A percentile compares a stretch with the other conserved stretches of the same genome.
These are phyloP conservation scores for Aureobasidium subglaciale DNA, from an alignment of 2,329 filamentous ascomycete genomes.

Conservation along the genomic window DNA sequence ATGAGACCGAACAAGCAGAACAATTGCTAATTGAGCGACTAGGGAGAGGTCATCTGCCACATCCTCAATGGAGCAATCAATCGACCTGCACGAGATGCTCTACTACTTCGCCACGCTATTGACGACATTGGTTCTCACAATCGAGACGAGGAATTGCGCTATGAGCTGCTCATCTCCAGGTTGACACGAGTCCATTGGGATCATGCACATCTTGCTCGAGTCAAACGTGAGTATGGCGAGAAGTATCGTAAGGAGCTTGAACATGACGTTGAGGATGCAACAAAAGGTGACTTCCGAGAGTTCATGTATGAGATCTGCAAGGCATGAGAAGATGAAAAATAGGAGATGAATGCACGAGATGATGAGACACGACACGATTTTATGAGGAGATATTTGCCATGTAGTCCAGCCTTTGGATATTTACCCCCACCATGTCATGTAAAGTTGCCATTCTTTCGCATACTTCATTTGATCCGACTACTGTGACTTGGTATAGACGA, in stretches of 20 bases:
- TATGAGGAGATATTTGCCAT: not conserved
- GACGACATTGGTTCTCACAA: constrained; percentile 40
- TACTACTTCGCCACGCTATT: constrained; percentile 85
- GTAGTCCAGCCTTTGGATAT: too few relatives aligned
- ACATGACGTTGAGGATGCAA: constrained; percentile 70
- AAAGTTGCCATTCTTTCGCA: too few relatives aligned
- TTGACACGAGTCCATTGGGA: constrained; percentile 93
- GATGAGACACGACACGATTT: not conserved
- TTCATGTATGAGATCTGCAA: constrained; percentile 28
- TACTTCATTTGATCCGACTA: too few relatives aligned
- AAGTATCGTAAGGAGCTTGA: constrained; percentile 70
- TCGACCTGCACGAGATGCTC: constrained; percentile 82
- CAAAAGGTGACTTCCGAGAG: constrained; percentile 56
- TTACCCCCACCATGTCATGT: too few relatives aligned
- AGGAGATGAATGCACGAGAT: not conserved
- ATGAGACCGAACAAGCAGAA: not conserved
- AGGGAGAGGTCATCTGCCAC: constrained; percentile 92
- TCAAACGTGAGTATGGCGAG: constrained; percentile 73
- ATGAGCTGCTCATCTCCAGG: constrained; percentile 80
- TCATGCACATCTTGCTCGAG: constrained; percentile 65
- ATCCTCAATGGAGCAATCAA: constrained; percentile 97
- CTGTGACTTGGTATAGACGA: too few relatives aligned
- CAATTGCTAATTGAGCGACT: not conserved
- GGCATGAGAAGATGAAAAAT: not conserved
- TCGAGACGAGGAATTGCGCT: constrained; percentile 50